These are phyloP conservation scores for Penicillium simplicissimum DNA, from an alignment of 495 filamentous ascomycete genomes.

Conservation along the genomic window DNA sequence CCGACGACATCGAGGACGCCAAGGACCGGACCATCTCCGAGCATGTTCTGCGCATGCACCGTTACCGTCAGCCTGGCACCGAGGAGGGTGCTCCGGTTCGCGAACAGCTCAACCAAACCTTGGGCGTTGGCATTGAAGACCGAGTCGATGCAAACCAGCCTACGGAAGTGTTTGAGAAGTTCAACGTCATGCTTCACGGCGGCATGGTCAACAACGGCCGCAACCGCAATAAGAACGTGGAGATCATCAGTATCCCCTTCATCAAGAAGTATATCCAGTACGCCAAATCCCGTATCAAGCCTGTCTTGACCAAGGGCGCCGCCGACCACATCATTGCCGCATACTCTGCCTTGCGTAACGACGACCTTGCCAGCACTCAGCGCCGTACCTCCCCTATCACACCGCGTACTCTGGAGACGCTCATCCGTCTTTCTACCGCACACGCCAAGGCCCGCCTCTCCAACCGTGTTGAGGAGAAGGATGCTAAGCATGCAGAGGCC, in stretches of 20 bases:
- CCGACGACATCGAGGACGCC: constrained; percentile 94
- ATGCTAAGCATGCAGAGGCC: constrained; percentile 83
- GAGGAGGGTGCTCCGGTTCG: constrained; percentile 96
- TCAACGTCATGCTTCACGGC: constrained; percentile 91
- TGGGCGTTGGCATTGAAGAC: constrained; percentile 85
- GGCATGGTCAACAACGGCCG: constrained; percentile 78
- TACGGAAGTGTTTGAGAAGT: constrained; percentile 95
- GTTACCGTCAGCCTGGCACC: constrained; percentile 89
- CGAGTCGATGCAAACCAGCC: constrained; percentile 69
- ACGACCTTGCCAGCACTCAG: constrained; percentile 92
- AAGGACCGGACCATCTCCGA: constrained; percentile 90
- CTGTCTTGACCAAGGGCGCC: constrained; percentile 87
- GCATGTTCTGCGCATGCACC: constrained; percentile 96
- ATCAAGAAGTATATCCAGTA: constrained; percentile 99
- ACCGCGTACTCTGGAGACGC: constrained; percentile 92
- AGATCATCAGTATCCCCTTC: constrained; percentile 97
- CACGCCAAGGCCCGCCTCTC: constrained; percentile 94
- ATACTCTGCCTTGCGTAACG: constrained; percentile 94
- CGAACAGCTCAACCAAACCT: constrained; percentile 78
- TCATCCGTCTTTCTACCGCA: constrained; percentile 95
- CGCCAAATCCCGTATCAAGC: constrained; percentile 89
- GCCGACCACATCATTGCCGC: constrained; percentile 88
- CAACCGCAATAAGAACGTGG: constrained; percentile 69
- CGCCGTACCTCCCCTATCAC: constrained; percentile 94
- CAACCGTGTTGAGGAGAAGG: constrained; percentile 87